Percentiles rank a stretch among this genome's conserved stretches.
Conservation (phyloP, 169 alveolate species). For the Plasmodium chabaudi region DNA sequence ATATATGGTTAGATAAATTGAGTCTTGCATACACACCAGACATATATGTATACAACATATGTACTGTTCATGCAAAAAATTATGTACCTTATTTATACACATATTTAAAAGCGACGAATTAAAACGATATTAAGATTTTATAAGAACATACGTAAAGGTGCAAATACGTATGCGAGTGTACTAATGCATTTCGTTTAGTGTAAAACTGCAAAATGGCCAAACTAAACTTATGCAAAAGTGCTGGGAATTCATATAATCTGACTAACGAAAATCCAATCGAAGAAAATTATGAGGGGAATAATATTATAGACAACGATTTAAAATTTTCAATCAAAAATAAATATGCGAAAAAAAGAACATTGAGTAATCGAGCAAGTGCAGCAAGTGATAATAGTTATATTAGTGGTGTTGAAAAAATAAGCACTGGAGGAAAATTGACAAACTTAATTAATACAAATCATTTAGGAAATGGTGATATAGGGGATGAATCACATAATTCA, state of each 20-base stretch:
- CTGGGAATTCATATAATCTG: slow-evolving; percentile 7
- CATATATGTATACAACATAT: not conserved
- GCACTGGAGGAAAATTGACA: not conserved
- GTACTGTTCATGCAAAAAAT: not conserved
- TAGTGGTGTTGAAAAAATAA: not conserved
- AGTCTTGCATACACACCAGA: slow-evolving; percentile 1
- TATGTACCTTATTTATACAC: too few species aligned
- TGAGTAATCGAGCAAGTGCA: not conserved
- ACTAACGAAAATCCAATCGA: slow-evolving; percentile 34
- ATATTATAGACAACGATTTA: slow-evolving; percentile 7
- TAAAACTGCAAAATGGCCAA: slow-evolving; percentile 30
- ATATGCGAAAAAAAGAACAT: slow-evolving; percentile 6
- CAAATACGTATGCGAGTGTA: not conserved
- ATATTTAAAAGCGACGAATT: too few species aligned
- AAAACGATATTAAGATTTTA: not conserved
- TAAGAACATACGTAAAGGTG: not conserved
- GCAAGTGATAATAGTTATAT: not conserved
- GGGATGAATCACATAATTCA: not conserved
- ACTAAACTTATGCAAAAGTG: slow-evolving; percentile 13
- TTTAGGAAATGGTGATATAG: not conserved
- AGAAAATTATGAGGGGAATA: slow-evolving; percentile 37
- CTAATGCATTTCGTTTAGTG: not conserved
- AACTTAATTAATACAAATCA: not conserved
- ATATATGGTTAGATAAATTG: not conserved
- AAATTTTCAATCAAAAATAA: slow-evolving; percentile 11